Base-by-base conservation (phyloP, 495 filamentous ascomycete genomes). In the Trichoderma orchidacearum region DNA sequence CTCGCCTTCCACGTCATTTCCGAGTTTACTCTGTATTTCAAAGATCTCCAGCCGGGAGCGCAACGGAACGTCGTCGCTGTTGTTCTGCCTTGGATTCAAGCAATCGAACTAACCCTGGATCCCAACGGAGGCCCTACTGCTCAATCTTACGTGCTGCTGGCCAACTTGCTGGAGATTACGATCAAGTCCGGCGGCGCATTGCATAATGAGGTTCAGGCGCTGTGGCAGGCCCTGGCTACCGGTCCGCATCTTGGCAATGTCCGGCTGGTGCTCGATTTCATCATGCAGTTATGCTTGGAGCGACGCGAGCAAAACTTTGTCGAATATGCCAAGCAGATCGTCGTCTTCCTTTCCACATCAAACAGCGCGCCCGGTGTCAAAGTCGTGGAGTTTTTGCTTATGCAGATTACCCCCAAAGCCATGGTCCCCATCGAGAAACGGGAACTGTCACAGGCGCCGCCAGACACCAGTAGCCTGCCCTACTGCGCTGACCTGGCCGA, bases 281-380 rank as follows among this genome's bases (percentile, higher is more conserved):
- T 97, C 67, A 96, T 97, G 67, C 83, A 79, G 25, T 80, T 96
- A 5, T 97, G 93, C 60, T 68, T 97, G 30, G 94, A 98, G 58
- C 83, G 90, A 50, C 82, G 91, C 54, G 93, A 98, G 61, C 94
- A 97, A 60, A 96, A 95, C 60, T 96, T 96, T 71, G 90, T 98
- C 45, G 89, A 95, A 59, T 96, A 89, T 65, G 90, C 93, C 3
- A 97, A 97, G 72, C 93, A 98, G 69, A 88, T 98, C 31, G 89
- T 97, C 23, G 93, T 97, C 0, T 95, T 96, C 65, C 70, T 98
- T 3, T 90, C 93, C 2, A 89, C 87, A 62, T 96, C 93, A 0
- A 88, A 86, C 35, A 92, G 89, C 18, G 70, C 70, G 3, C 71
- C 74, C 2, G 90, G 91, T 11, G 83, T 86, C 31, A 94, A 93